Evolutionary conservation across 805 yeast species (phyloP), one percentile per base, ranked within the genome.

Genomic region (Blastobotrys americana): DNA sequence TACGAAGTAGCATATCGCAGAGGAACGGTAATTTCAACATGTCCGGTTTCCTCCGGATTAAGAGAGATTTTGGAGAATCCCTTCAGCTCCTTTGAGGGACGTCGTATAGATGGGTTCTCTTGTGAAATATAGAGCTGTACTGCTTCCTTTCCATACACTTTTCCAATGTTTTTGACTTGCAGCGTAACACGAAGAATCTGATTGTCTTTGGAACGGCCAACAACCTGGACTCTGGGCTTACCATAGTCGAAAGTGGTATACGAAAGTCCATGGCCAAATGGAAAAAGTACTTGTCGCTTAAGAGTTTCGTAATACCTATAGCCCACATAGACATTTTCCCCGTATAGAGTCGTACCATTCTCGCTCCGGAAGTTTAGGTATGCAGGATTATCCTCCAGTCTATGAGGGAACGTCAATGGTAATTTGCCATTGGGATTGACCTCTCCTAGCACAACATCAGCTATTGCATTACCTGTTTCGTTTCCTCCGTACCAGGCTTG

Each of bases 301-400:
- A 65, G 55, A 58, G 73, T 73, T 54, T 80, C 84, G 59, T 76
- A 80, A 64, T 63, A 76, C 47, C 77, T 66, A 65, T 80, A 78
- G 17, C 84, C 85, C 42, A 79, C 75, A 57, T 68, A 79, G 38
- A 80, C 73, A 55, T 78, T 83, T 58, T 80, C 86, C 47, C 84
- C 83, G 53, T 80, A 80, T 44, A 73, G 54, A 25, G 72, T 76
- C 42, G 71, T 62, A 37, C 83, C 82, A 55, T 69, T 68, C 54
- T 72, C 72, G 6, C 78, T 65, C 23, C 65, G 63, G 64, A 65
- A 76, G 61, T 71, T 76, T 54, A 76, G 60, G 59, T 58, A 78
- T 0, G 82, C 70, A 9, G 84, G 83, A 50, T 73, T 76, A 59
- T 78, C 81, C 52, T 73, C 69, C 39, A 67, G 52, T 49, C 60